These are phyloP conservation scores for Lyophyllum shimeji DNA, from an alignment of 768 basidiomycete genomes.

Conservation along the genomic window DNA sequence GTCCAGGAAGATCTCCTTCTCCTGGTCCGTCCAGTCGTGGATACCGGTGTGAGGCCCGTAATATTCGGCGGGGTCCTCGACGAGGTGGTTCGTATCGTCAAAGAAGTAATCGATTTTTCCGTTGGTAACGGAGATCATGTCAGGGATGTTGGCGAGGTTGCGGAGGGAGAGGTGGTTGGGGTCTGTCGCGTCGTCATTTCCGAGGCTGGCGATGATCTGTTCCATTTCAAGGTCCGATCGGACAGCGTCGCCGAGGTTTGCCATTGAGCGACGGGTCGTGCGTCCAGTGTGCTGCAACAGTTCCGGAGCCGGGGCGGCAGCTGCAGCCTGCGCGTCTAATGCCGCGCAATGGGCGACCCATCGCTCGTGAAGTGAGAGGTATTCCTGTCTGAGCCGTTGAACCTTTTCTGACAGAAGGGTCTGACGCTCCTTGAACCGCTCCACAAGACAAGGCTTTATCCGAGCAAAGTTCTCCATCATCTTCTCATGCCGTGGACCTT, in stretches of 20 bases:
- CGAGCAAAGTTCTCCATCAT: constrained; percentile 37
- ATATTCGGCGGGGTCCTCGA: constrained; percentile 75
- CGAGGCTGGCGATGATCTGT: constrained; percentile 92
- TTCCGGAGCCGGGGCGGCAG: constrained; percentile 39
- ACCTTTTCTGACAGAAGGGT: constrained; percentile 52
- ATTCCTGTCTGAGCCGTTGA: constrained; percentile 59
- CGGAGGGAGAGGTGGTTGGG: constrained; percentile 82
- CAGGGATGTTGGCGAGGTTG: constrained; percentile 86
- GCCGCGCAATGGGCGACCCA: constrained; percentile 73
- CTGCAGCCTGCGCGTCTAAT: constrained; percentile 61
- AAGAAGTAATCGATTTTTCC: constrained; percentile 63
- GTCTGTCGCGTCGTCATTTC: constrained; percentile 91
- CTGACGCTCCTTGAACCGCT: constrained; percentile 56
- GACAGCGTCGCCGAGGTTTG: constrained; percentile 80
- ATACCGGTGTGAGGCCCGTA: constrained; percentile 73
- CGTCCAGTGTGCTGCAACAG: constrained; percentile 43
- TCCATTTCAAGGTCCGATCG: constrained; percentile 97
- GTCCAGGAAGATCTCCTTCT: constrained; percentile 75
- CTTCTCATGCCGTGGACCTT: constrained; percentile 31
- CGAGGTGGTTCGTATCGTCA: constrained; percentile 83
- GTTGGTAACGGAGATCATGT: constrained; percentile 77
- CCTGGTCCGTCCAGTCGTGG: constrained; percentile 85
- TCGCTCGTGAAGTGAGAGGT: constrained; percentile 62
- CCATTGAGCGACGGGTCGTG: constrained; percentile 73
- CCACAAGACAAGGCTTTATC: constrained; percentile 48